Percentiles rank a stretch among this genome's conserved stretches.
Evolutionary conservation across 73 alveolate genomes (phyloP).

Genomic region (Paramecium sexaurelia): DNA sequence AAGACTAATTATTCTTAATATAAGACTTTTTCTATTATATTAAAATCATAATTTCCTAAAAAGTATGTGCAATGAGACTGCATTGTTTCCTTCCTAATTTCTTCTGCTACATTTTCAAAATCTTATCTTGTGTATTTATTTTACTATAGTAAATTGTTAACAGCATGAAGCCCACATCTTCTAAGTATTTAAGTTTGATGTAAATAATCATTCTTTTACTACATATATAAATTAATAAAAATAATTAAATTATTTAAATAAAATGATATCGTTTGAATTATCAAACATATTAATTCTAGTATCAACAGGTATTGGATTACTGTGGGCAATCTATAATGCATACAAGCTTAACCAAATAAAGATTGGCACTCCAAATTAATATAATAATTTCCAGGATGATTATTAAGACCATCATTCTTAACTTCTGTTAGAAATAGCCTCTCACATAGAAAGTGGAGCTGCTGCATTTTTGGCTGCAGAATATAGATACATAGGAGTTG

Average conservation of each 20-base stretch:
- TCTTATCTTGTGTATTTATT: background rate
- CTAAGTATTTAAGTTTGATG: background rate
- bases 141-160: background rate
- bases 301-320: slow-evolving; percentile 52
- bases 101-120: background rate
- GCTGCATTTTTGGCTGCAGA: slow-evolving; percentile 83
- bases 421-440: slow-evolving; percentile 61
- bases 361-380: slow-evolving; percentile 59
- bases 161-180: slow-evolving; percentile 42
- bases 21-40: background rate
- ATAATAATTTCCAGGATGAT: slow-evolving; percentile 53
- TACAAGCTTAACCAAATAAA: slow-evolving; percentile 9
- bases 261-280: slow-evolving; percentile 17
- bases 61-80: background rate
- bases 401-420: slow-evolving; percentile 36
- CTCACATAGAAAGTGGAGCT: slow-evolving; percentile 82
- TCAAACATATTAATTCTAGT: background rate
- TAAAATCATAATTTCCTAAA: slow-evolving; percentile 19
- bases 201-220: background rate
- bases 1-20: background rate
- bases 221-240: background rate
- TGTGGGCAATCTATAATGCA: slow-evolving; percentile 61
- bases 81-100: background rate
- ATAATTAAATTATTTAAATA: background rate
- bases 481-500: slow-evolving; percentile 74